These are phyloP conservation scores for Cytospora leucostoma DNA, from an alignment of 2,329 filamentous ascomycete species.

Conservation along the genomic window DNA sequence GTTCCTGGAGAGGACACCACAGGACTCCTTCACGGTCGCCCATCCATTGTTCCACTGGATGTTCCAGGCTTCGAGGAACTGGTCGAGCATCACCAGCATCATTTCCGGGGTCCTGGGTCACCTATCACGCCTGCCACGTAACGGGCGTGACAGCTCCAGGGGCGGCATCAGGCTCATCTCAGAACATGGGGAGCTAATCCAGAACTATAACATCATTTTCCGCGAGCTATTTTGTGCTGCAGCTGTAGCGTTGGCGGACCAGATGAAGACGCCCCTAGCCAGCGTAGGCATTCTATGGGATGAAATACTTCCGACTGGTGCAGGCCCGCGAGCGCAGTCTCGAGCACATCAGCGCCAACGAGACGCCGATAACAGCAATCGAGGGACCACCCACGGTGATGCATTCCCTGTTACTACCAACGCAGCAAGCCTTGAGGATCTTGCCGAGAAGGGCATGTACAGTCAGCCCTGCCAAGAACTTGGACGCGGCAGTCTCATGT, in stretches of 20 bases:
- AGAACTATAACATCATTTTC: slow-evolving; percentile 75
- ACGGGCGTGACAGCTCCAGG: slow-evolving; percentile 39
- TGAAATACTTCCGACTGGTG: slow-evolving; percentile 70
- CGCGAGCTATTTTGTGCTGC: slow-evolving; percentile 82
- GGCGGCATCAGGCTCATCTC: slow-evolving; percentile 49
- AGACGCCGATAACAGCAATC: slow-evolving; percentile 11
- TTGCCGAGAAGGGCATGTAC: slow-evolving; percentile 46
- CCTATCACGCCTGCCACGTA: slow-evolving; percentile 53
- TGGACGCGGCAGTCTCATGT: slow-evolving; percentile 77
- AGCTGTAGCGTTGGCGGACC: slow-evolving; percentile 70
- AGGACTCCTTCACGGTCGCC: slow-evolving; percentile 71
- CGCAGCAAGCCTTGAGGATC: slow-evolving; percentile 33
- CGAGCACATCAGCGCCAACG: slow-evolving; percentile 17
- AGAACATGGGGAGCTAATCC: slow-evolving; percentile 59
- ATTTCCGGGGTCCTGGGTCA: slow-evolving; percentile 73
- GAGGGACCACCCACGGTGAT: slow-evolving; percentile 20
- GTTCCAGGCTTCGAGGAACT: slow-evolving; percentile 78
- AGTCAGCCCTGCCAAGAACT: slow-evolving; percentile 38
- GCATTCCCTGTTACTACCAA: slow-evolving; percentile 25
- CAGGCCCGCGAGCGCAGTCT: slow-evolving; percentile 22
- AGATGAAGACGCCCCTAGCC: slow-evolving; percentile 63
- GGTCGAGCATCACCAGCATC: slow-evolving; percentile 67
- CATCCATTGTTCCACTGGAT: slow-evolving; percentile 88
- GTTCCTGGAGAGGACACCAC: slow-evolving; percentile 64
- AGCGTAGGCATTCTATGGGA: slow-evolving; percentile 73